Evolutionary conservation across 805 yeast species (phyloP).

Genomic region (Cyberlindnera mrakii): DNA sequence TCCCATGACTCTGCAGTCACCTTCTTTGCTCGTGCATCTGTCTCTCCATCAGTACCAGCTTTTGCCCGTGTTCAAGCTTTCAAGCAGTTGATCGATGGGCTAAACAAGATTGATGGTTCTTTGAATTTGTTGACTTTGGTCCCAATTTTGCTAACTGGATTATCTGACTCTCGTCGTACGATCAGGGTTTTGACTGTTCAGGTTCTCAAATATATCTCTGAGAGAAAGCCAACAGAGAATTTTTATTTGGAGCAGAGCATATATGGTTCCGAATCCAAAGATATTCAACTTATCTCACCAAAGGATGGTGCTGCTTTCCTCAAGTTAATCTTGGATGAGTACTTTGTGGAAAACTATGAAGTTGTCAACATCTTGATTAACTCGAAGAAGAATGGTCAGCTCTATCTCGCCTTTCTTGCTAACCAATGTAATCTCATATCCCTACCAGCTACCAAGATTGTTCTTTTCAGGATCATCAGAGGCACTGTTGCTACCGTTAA

Average conservation of each 20-base stretch:
- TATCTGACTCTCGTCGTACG: conserved; percentile 42
- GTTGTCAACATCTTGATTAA: conserved; percentile 34
- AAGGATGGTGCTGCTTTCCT: conserved; percentile 52
- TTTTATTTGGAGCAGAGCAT: conserved; percentile 48
- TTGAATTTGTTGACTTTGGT: conserved; percentile 45
- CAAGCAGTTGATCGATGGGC: conserved; percentile 29
- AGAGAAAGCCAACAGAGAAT: conserved; percentile 30
- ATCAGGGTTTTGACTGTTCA: conserved; percentile 42
- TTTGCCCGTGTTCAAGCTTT: conserved; percentile 49
- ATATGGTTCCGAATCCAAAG: conserved; percentile 45
- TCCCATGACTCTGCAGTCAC: conserved; percentile 43
- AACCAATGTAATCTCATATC: conserved; percentile 55
- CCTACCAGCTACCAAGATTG: conserved; percentile 50
- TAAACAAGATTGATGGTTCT: conserved; percentile 30
- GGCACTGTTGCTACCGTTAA: conserved; percentile 29
- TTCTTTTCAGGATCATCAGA: conserved; percentile 41
- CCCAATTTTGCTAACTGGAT: conserved; percentile 52
- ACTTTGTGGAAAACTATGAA: conserved; percentile 45
- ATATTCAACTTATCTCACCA: conserved; percentile 54
- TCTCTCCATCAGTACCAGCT: conserved; percentile 54
- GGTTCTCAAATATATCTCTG: conserved; percentile 31
- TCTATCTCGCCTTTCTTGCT: conserved; percentile 58
- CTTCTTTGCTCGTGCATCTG: conserved; percentile 50
- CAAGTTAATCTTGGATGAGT: conserved; percentile 35
- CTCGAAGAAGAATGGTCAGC: conserved; percentile 50